These are phyloP conservation scores for Trichoderma harzianum DNA, from an alignment of 2,329 filamentous ascomycete species.

Conservation along the genomic window DNA sequence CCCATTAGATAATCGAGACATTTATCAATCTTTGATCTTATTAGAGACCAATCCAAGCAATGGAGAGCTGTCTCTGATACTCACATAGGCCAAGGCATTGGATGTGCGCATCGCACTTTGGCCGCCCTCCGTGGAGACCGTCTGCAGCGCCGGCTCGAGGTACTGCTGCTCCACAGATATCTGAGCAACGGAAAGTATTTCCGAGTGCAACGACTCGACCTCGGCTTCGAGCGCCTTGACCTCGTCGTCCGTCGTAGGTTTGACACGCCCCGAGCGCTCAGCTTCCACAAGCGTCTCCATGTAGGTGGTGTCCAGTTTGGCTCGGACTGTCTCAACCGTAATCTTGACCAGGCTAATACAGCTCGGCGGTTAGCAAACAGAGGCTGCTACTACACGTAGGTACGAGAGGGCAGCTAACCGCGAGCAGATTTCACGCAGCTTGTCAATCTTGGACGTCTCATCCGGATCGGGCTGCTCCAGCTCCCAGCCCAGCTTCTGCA, in stretches of 20 bases:
- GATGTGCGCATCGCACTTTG: constrained; percentile 44
- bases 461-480: constrained; percentile 52
- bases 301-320: constrained; percentile 54
- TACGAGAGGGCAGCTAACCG: constrained; percentile 34
- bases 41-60: not conserved
- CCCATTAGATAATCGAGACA: constrained; percentile 52
- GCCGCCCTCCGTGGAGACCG: constrained; percentile 42
- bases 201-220: constrained; percentile 65
- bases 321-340: constrained; percentile 53
- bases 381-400: not conserved
- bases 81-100: constrained; percentile 50
- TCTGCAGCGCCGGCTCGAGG: constrained; percentile 55
- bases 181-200: constrained; percentile 66
- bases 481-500: constrained; percentile 64
- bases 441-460: constrained; percentile 51
- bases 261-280: constrained; percentile 28
- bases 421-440: constrained; percentile 57
- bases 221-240: constrained; percentile 57
- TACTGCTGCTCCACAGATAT: constrained; percentile 69
- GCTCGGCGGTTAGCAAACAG: constrained; percentile 17
- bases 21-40: constrained; percentile 42
- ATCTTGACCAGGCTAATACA: constrained; percentile 51
- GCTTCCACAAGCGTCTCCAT: constrained; percentile 42
- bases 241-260: constrained; percentile 36
- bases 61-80: constrained; percentile 22